Base-by-base conservation (phyloP, 352 stramenopile genomes). In the Phytophthora podocarpi region DNA sequence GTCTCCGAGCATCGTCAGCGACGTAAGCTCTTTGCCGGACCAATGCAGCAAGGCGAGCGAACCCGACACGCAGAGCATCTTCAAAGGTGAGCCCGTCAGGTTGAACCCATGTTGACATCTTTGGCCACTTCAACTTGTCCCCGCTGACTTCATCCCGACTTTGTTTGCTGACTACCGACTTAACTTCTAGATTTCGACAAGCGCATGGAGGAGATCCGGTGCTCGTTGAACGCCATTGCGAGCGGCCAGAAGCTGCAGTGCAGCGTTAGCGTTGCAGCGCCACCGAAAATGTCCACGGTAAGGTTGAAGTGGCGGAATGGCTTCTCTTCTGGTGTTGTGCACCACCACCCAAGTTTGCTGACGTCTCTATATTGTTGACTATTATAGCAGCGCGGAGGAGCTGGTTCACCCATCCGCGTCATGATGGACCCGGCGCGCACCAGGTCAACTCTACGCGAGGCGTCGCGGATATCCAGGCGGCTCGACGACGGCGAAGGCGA, bases 151-250 rank as follows among this genome's bases (percentile, higher is more conserved):
- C n/a, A n/a, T n/a, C 21, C 40, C 41, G 7, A 45, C 32, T 47
- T 39, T 45, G 59, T 46, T 52, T 34, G 18, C 42, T 57, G 27
- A 53, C 37, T 58, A 18, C 20, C 16, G 20, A 53, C 15, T 12
- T 42, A 42, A 41, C 15, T 62, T 56, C 13, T 57, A 89, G 82
- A 89, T 52, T 88, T 89, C 35, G 82, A 91, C 51, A 72, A 72
- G 42, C 77, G 82, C 5, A 91, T 91, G 82, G 79, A 89, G 51
- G 73, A 91, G 54, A 88, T 89, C 26, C 82, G 82, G 1, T 68
- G 68, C 37, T 91, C 82, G 4, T 57, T 91, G 16, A 85, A 78
- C 18, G 65, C 75, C 26, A 85, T 91, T 15, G 74, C 78, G 3
- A 66, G 56, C 23, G 69, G 72, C 9, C 62, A 60, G 34, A 64